Evolutionary conservation across 1,284 basidiomycete species (phyloP).

Genomic region (Agaricales sp.): DNA sequence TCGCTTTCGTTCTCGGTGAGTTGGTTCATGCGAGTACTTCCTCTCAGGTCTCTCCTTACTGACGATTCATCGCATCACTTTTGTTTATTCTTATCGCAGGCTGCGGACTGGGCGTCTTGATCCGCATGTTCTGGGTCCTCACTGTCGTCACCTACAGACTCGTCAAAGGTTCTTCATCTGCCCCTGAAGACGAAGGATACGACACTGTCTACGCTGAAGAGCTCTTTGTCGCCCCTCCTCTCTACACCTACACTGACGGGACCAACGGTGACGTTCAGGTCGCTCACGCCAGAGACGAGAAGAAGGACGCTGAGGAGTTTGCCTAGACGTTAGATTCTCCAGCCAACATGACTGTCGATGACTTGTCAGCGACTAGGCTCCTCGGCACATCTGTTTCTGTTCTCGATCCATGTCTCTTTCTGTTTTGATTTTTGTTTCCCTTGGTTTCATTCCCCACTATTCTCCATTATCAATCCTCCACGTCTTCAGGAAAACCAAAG

Average conservation of each 20-base stretch:
- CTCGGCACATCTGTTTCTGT: too few relatives aligned
- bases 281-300: slow-evolving; percentile 4
- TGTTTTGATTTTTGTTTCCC: too few relatives aligned
- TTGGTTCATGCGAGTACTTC: slow-evolving; percentile 8
- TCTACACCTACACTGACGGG: slow-evolving; percentile 32
- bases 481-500: too few relatives aligned
- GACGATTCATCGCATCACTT: background rate
- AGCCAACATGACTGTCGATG: too few relatives aligned
- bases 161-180: slow-evolving; percentile 25
- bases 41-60: background rate
- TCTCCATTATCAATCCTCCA: too few relatives aligned
- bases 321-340: slow-evolving; percentile 9
- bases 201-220: slow-evolving; percentile 25
- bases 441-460: too few relatives aligned
- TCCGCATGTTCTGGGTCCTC: slow-evolving; percentile 70
- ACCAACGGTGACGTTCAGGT: slow-evolving; percentile 28
- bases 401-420: too few relatives aligned
- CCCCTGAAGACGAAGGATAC: slow-evolving; percentile 17
- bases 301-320: slow-evolving; percentile 1
- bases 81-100: slow-evolving; percentile 27
- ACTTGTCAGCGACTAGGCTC: too few relatives aligned
- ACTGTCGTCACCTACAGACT: slow-evolving; percentile 46
- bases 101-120: slow-evolving; percentile 67
- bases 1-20: slow-evolving; percentile 72
- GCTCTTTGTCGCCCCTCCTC: slow-evolving; percentile 34